Evolutionary conservation across 768 basidiomycete species (phyloP), one percentile per base, ranked within the genome.

Genomic region (Leucocoprinus sp.): DNA sequence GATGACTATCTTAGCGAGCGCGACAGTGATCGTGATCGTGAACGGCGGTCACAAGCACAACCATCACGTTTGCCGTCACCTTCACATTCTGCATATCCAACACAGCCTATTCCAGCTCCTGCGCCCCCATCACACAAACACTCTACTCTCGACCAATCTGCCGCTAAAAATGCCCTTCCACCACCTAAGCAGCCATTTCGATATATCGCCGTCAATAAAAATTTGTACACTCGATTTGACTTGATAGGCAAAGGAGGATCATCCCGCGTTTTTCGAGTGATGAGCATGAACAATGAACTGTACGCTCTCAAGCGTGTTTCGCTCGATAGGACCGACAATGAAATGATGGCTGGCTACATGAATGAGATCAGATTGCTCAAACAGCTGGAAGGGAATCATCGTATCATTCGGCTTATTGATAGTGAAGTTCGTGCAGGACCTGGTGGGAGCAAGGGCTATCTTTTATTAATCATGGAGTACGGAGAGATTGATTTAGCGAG

Each of bases 351-450:
- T 49, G 85, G 90, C 11, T 99, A 95, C 64, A 86, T 91, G 78
- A 97, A 97, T 60, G 95, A 99, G 70, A 97, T 98, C 49, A 80
- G 83, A 8, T 68, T 99, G 39, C 72, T 99, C 28, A 90, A 91
- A 58, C 80, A 93, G n/a, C 71, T 99, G n/a, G 81, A 83, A 27
- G 96, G 95, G 23, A 95, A 97, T 60, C 81, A 80, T 42, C 74
- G 92, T 37, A 93, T 99, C 54, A 97, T 99, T 53, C 76, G 86
- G 44, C 64, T 99, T 40, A 76, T 93, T 52, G 95, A 97, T 57
- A 87, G 86, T 47, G 93, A 97, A 64, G 77, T 93, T 28, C 87
- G 82, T 56, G 71, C 76, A 4, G 75, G 75, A 2, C 76, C 79
- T 22, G 77, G 76, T 18, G 83, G 84, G 14, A 78, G 73, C 52